Evolutionary conservation across 495 filamentous ascomycete species (phyloP), one percentile per base, ranked within the genome.

Genomic region (Xylaria grammica): DNA sequence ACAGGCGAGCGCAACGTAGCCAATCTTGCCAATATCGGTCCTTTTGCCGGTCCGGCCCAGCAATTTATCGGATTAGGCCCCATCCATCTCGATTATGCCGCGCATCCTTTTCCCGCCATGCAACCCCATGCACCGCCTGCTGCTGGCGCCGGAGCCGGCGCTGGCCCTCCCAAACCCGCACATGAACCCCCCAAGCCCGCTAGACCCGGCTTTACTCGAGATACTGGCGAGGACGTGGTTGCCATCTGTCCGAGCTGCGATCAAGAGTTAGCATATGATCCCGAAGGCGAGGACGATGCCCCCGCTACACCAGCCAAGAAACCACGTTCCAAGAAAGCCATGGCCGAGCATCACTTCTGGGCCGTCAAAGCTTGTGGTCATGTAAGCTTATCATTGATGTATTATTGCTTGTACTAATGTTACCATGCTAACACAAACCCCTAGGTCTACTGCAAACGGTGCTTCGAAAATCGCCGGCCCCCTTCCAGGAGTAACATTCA

Each of bases 271-370:
- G 72, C 74, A 19, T 83, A 81, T 46, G 78, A 82, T 40, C 78
- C 78, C 9, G 73, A 78, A 27, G 66, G 57, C 5, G 67, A 67
- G 20, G 67, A 57, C 4, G 63, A 63, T 29, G 63, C 68, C 7
- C 50, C 67, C 19, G 24, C 63, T 1, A 72, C 69, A 17, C 71
- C 78, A 0, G 27, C 63, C 6, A 82, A 77, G 74, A 80, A 75
- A 62, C 52, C 68, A 9, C 68, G 76, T 11, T 74, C 70, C 4
- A 74, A 70, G 56, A 82, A 80, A 65, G 77, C 80, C 38, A 67
- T 68, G 17, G 80, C 77, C 38, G 79, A 82, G 61, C 80, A 83
- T 52, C 74, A 81, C 55, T 82, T 83, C 63, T 83, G 80, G 80
- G 80, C 79, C 0, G 71, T 83, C 30, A 82, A 81, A 66, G 72